These are phyloP conservation scores for Herpetospermum pedunculosum DNA, from an alignment of 306 rosid genomes.

Conservation along the genomic window DNA sequence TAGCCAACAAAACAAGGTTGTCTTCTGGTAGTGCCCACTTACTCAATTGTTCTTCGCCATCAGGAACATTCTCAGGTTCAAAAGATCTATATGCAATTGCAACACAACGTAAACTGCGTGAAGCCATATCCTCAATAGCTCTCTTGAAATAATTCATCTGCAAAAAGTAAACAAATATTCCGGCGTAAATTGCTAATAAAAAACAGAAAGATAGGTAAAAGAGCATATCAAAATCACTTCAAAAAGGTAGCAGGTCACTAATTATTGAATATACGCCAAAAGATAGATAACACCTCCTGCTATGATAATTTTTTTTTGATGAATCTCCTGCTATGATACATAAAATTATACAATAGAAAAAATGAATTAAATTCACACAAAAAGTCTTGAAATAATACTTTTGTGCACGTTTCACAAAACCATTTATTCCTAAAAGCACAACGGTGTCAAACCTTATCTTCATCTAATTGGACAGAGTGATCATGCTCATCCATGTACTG, in stretches of 20 bases:
- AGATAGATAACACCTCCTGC: not conserved
- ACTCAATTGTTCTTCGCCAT: conserved; percentile 49
- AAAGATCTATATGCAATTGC: conserved; percentile 62
- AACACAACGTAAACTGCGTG: conserved; percentile 61
- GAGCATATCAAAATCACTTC: not conserved
- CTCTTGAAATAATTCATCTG: conserved; percentile 43
- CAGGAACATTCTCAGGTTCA: conserved; percentile 44
- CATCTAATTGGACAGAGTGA: conserved; percentile 36
- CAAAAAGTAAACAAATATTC: not conserved
- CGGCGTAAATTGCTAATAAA: not conserved
- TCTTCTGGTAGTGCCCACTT: conserved; percentile 77
- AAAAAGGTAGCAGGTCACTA: not conserved
- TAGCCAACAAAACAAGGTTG: conserved; percentile 69
- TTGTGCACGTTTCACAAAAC: not conserved
- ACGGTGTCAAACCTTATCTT: conserved; percentile 46
- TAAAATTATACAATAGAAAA: not conserved
- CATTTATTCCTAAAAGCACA: not conserved
- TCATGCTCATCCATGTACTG: conserved; percentile 32
- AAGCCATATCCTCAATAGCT: conserved; percentile 74
- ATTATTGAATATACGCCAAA: not conserved
- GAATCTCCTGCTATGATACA: not conserved
- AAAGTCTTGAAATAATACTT: not conserved
- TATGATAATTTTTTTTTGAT: no score
- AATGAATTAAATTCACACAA: not conserved
- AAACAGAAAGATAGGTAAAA: not conserved